Evolutionary conservation across 2,329 filamentous ascomycete species (phyloP).

Genomic region (Amesomyces nigricolor): DNA sequence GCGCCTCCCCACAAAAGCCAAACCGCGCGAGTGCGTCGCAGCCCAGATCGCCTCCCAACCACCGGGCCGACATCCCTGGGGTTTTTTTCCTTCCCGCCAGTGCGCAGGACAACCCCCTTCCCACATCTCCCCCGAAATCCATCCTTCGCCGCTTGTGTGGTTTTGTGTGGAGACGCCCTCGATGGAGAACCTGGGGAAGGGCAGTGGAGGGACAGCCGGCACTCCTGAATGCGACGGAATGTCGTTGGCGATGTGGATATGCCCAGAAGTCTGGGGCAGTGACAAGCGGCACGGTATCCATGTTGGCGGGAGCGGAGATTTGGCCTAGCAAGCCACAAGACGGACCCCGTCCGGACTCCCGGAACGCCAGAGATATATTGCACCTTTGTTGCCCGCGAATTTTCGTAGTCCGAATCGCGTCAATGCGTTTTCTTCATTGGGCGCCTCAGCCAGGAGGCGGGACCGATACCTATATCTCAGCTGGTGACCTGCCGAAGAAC

Average conservation of each 20-base stretch:
- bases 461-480: neutral
- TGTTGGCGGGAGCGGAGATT: constrained; percentile 2
- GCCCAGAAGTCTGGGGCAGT: constrained; percentile 11
- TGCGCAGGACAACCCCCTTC: neutral
- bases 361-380: neutral
- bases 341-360: neutral
- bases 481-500: neutral
- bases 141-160: too few species aligned
- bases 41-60: constrained; percentile 1
- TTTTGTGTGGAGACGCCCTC: neutral
- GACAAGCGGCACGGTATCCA: constrained; percentile 14
- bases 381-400: neutral
- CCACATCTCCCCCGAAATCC: neutral
- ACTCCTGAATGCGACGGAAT: neutral
- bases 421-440: neutral
- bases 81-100: neutral
- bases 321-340: neutral
- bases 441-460: neutral
- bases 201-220: too few species aligned
- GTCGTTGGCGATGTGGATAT: constrained; percentile 1
- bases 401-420: neutral
- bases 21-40: constrained; percentile 3
- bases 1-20: constrained; percentile 8
- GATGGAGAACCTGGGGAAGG: neutral
- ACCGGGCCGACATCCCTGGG: constrained; percentile 11